Conservation (phyloP, 2,329 filamentous ascomycete genomes). For the Parascedosporium putredinis region DNA sequence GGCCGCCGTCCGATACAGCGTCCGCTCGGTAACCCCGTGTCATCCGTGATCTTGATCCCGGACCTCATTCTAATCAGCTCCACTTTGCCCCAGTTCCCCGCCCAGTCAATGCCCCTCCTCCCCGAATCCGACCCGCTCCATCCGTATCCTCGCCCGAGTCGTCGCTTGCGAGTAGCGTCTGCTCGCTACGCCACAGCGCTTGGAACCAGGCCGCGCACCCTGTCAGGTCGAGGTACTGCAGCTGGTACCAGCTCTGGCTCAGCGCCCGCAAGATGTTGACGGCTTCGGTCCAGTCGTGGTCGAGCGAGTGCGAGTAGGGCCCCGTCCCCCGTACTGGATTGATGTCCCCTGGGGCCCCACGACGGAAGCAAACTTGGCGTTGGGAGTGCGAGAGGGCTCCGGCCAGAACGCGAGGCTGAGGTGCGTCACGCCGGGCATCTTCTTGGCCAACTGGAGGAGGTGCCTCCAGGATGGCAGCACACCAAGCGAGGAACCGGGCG, state of each 20-base stretch:
- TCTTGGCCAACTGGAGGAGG: constrained; percentile 41
- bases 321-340: constrained; percentile 46
- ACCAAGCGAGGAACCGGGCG: constrained; percentile 1
- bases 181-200: constrained; percentile 27
- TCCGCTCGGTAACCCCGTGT: constrained; percentile 23
- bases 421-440: constrained; percentile 45
- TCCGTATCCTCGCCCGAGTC: neutral
- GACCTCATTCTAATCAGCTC: constrained; percentile 31
- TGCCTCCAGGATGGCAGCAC: constrained; percentile 45
- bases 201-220: constrained; percentile 47
- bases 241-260: constrained; percentile 41
- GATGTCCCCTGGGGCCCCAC: constrained; percentile 30
- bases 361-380: constrained; percentile 37
- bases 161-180: constrained; percentile 30
- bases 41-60: constrained; percentile 28
- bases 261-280: constrained; percentile 44
- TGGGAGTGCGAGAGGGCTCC: constrained; percentile 45
- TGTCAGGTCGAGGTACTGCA: constrained; percentile 52
- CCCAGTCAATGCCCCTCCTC: constrained; percentile 35
- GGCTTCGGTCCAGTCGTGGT: constrained; percentile 50
- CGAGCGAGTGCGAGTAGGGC: constrained; percentile 46
- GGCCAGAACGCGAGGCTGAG: constrained; percentile 54
- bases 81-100: constrained; percentile 42
- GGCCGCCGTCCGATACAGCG: constrained; percentile 24
- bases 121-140: too few species aligned